Evolutionary conservation across 495 filamentous ascomycete species (phyloP).

Genomic region (Platismatia glauca): DNA sequence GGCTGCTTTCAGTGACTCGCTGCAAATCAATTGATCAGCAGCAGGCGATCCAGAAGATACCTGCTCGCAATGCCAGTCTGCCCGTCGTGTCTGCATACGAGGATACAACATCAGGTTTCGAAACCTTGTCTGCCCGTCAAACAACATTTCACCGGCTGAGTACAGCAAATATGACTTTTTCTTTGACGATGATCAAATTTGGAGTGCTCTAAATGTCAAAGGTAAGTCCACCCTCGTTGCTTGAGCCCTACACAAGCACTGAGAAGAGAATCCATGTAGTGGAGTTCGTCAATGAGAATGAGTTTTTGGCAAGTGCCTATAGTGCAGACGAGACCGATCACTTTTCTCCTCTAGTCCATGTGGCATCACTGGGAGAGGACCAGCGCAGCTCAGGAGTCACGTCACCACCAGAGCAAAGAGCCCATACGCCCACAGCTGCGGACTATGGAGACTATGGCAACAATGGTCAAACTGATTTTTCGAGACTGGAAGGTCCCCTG

Average conservation of each 20-base stretch:
- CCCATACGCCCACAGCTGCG: background rate
- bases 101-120: constrained; percentile 18
- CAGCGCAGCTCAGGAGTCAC: background rate
- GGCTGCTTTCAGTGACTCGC: background rate
- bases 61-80: constrained; percentile 13
- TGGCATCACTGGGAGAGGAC: background rate
- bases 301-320: background rate
- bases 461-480: background rate
- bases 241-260: background rate
- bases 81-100: constrained; percentile 11
- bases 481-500: background rate
- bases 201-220: background rate
- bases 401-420: background rate
- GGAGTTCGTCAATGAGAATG: constrained; percentile 6
- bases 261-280: background rate
- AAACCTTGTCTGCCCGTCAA: constrained; percentile 12
- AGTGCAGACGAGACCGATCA: background rate
- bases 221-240: background rate
- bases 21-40: background rate
- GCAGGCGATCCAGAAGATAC: constrained; percentile 4
- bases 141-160: background rate
- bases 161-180: constrained; percentile 16
- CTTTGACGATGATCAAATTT: constrained; percentile 10
- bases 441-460: background rate
- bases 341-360: background rate